phyloP scores from a whole-genome alignment of 805 yeast species.

The Martiniozyma abietophila region DNA sequence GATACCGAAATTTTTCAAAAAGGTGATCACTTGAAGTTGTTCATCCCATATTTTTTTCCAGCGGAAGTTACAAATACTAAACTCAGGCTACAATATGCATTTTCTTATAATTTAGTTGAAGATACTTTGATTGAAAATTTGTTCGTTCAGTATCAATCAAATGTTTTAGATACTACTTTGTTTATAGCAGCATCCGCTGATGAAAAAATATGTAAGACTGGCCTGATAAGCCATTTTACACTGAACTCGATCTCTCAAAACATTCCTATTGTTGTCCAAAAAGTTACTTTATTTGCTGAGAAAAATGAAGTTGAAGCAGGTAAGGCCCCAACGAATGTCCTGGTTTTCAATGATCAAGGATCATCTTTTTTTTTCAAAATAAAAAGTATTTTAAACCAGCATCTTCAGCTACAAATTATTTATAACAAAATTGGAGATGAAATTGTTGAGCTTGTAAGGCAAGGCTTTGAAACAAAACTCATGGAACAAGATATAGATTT shows the following conservation, averaged over 20 bases:
- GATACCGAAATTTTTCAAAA: slow-evolving; percentile 6
- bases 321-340: slow-evolving; percentile 28
- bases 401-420: slow-evolving; percentile 33
- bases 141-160: slow-evolving; percentile 14
- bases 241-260: slow-evolving; percentile 47
- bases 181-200: slow-evolving; percentile 70
- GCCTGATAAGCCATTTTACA: slow-evolving; percentile 44
- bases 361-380: slow-evolving; percentile 52
- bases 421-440: slow-evolving; percentile 43
- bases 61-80: slow-evolving; percentile 26
- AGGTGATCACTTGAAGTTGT: slow-evolving; percentile 9
- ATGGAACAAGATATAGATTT: slow-evolving; percentile 7
- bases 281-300: slow-evolving; percentile 26
- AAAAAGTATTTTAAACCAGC: slow-evolving; percentile 25
- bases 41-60: slow-evolving; percentile 28
- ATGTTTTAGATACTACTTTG: slow-evolving; percentile 41
- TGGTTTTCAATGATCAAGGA: slow-evolving; percentile 66
- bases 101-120: slow-evolving; percentile 10
- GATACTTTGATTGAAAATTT: background rate
- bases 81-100: slow-evolving; percentile 16
- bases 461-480: slow-evolving; percentile 2
- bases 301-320: slow-evolving; percentile 17
- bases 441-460: slow-evolving; percentile 24
- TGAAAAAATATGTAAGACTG: slow-evolving; percentile 54
- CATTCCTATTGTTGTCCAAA: slow-evolving; percentile 44